These are phyloP conservation scores for Suillus alpinus DNA, from an alignment of 768 basidiomycete species.

Conservation along the genomic window DNA sequence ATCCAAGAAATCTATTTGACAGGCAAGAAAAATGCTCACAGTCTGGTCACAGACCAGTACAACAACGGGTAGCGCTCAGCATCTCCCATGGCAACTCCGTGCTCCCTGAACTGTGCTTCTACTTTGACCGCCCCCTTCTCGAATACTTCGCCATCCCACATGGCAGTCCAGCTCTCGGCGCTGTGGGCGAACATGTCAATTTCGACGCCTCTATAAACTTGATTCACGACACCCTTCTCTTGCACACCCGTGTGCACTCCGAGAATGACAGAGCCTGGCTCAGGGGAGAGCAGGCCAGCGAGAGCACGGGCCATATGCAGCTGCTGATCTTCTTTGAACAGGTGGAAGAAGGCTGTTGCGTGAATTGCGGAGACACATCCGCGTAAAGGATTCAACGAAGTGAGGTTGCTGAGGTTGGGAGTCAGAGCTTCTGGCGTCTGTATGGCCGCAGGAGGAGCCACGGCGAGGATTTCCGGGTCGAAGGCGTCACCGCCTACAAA, in stretches of 20 bases:
- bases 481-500: conserved; percentile 56
- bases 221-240: not conserved
- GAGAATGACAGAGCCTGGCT: conserved; percentile 45
- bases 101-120: not conserved
- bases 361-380: conserved; percentile 48
- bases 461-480: conserved; percentile 38
- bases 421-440: conserved; percentile 11
- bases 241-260: conserved; percentile 35
- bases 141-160: conserved; percentile 40
- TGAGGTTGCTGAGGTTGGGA: conserved; percentile 30
- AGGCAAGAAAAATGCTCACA: not conserved
- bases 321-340: conserved; percentile 44
- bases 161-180: conserved; percentile 32
- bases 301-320: conserved; percentile 38
- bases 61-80: not conserved
- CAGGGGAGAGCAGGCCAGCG: conserved; percentile 40
- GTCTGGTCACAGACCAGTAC: not conserved
- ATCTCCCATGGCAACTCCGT: not conserved
- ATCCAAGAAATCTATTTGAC: not conserved
- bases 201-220: not conserved
- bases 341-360: conserved; percentile 45
- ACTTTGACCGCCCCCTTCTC: conserved; percentile 32
- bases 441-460: conserved; percentile 25
- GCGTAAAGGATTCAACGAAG: conserved; percentile 41
- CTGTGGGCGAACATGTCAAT: conserved; percentile 28